A percentile compares a stretch with the other conserved stretches of the same genome.
phyloP scores from a whole-genome alignment of 1,284 basidiomycete species.

The Sporisorium iseilematis-ciliati region DNA sequence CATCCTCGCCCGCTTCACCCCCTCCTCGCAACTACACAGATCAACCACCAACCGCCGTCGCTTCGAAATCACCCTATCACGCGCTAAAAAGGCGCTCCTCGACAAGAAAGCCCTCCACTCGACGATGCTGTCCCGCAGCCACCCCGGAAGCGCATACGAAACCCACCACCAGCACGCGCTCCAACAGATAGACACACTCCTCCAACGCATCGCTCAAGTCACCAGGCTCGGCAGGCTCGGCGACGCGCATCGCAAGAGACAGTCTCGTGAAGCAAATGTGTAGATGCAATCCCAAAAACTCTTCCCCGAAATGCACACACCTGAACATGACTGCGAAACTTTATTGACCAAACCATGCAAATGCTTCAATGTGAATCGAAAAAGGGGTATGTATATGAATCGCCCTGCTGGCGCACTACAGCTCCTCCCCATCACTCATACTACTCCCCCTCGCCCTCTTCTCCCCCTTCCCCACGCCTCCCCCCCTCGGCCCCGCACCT shows the following conservation, averaged over 20 bases:
- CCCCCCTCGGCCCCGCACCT: conserved; percentile 13
- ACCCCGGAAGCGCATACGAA: background rate
- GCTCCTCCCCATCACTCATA: conserved; percentile 49
- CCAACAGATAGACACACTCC: conserved; percentile 4
- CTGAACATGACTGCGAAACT: too few relatives aligned
- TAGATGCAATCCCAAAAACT: background rate
- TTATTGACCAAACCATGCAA: background rate
- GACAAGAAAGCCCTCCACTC: conserved; percentile 1
- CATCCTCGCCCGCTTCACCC: conserved; percentile 18
- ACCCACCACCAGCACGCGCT: conserved; percentile 3
- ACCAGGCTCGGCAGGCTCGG: conserved; percentile 4
- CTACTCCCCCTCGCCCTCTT: conserved; percentile 31
- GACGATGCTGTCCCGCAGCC: background rate
- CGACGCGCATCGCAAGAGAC: conserved; percentile 8
- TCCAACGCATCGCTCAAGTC: conserved; percentile 8
- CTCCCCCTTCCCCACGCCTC: conserved; percentile 20
- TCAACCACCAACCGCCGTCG: conserved; percentile 23
- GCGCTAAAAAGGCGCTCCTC: conserved; percentile 9
- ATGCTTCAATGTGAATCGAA: background rate
- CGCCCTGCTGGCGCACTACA: conserved; percentile 7
- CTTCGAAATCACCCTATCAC: conserved; percentile 24
- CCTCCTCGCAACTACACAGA: conserved; percentile 3
- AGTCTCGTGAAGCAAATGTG: background rate
- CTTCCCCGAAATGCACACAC: too few relatives aligned
- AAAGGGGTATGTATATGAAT: background rate